Percentiles rank a stretch among this genome's conserved stretches.
Conservation (phyloP, 257 asterid genomes). For the Petrea volubilis region DNA sequence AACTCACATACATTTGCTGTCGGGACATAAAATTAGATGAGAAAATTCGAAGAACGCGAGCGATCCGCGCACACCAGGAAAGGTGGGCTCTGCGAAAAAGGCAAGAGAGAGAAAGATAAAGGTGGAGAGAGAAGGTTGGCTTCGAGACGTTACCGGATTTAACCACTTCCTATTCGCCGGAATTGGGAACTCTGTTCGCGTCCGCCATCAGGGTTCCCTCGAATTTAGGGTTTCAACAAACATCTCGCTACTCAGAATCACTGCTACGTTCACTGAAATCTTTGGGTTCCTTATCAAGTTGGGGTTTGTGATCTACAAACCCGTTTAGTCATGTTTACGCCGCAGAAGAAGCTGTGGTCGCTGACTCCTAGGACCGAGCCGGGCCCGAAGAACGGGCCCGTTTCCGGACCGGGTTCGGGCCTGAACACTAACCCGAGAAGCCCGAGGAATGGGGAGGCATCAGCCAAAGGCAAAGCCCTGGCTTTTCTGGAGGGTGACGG, state of each 20-base stretch:
- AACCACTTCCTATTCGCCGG: conserved; percentile 50
- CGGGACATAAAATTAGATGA: conserved; percentile 22
- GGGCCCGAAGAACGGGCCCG: conserved; percentile 47
- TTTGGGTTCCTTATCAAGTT: conserved; percentile 27
- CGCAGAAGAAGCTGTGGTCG: conserved; percentile 75
- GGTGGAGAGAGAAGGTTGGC: conserved; percentile 50
- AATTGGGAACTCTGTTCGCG: conserved; percentile 68
- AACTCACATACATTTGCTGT: conserved; percentile 26
- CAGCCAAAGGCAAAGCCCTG: conserved; percentile 48
- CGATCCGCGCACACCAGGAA: conserved; percentile 64
- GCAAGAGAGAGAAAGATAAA: conserved; percentile 28
- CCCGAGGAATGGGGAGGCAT: conserved; percentile 45
- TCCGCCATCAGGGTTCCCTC: conserved; percentile 59
- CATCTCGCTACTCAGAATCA: conserved; percentile 9
- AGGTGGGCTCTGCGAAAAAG: conserved; percentile 38
- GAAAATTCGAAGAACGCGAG: conserved; percentile 42
- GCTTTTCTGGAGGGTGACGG: conserved; percentile 43
- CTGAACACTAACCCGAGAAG: conserved; percentile 38
- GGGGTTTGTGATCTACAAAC: conserved; percentile 46
- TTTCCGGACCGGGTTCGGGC: conserved; percentile 41
- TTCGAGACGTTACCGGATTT: conserved; percentile 76
- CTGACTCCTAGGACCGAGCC: conserved; percentile 65
- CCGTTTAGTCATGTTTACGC: conserved; percentile 58
- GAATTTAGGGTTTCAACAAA: conserved; percentile 36
- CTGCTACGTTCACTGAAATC: conserved; percentile 17